phyloP scores from a whole-genome alignment of 208 protist species.

The Trypanosomatidae sp. region DNA sequence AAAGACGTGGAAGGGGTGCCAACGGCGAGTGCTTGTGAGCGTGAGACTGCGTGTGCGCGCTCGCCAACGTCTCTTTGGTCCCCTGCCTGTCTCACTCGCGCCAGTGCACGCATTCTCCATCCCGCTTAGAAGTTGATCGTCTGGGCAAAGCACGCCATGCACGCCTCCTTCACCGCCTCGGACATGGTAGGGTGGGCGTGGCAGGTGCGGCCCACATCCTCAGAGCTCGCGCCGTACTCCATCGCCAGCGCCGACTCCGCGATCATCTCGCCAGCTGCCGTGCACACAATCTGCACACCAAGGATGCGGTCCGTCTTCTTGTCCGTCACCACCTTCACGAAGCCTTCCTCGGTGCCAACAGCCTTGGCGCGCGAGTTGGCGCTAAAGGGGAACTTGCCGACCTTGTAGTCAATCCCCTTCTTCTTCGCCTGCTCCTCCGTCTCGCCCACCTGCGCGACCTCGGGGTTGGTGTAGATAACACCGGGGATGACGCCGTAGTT shows the following conservation, averaged over 20 bases:
- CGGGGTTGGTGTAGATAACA: constrained; percentile 99
- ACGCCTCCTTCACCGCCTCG: constrained; percentile 99
- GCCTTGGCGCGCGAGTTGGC: constrained; percentile 98
- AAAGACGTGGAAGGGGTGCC: neutral
- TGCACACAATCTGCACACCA: constrained; percentile 98
- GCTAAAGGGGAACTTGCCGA: constrained; percentile 98
- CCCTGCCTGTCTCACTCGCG: neutral
- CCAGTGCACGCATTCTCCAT: neutral
- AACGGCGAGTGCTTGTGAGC: neutral
- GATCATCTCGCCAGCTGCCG: constrained; percentile 97
- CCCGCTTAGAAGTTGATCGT: constrained; percentile 97
- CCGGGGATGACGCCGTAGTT: constrained; percentile 98
- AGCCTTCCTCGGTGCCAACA: constrained; percentile 94
- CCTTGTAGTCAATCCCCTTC: constrained; percentile 92
- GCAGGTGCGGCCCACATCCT: constrained; percentile 98
- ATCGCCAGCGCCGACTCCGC: constrained; percentile 97
- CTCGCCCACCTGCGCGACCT: constrained; percentile 98
- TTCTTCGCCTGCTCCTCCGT: constrained; percentile 97
- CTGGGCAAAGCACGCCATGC: constrained; percentile 95
- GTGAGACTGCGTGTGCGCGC: neutral
- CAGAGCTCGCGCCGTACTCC: constrained; percentile 97
- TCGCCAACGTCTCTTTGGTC: neutral
- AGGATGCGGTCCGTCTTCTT: constrained; percentile 97
- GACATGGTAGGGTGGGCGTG: constrained; percentile 99
- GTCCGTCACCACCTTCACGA: constrained; percentile 97